Conservation (phyloP, 768 basidiomycete genomes). For the Auricularia cornea region DNA sequence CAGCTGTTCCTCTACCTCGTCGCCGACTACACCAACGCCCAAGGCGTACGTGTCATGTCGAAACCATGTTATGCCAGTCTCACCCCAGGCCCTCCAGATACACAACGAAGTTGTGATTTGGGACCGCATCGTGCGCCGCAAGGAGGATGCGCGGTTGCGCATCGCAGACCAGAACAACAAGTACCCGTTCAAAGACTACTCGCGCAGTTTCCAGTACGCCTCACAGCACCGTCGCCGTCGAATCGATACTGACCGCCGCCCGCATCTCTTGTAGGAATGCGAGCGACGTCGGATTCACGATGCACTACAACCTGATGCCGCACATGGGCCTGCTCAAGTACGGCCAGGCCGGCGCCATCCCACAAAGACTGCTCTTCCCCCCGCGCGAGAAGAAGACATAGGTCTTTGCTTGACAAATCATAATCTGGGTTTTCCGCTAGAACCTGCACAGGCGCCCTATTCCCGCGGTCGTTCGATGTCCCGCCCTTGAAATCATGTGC, state of each 20-base stretch:
- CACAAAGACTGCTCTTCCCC: slow-evolving; percentile 16
- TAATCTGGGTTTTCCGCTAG: not conserved
- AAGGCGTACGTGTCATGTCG: slow-evolving; percentile 48
- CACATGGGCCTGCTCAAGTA: slow-evolving; percentile 73
- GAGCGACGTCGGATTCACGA: slow-evolving; percentile 54
- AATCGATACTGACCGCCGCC: not conserved
- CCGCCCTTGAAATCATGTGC: too few species aligned
- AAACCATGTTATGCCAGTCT: not conserved
- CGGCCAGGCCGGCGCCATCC: slow-evolving; percentile 56
- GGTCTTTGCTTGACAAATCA: not conserved
- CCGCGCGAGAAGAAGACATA: not conserved
- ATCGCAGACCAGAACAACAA: slow-evolving; percentile 62
- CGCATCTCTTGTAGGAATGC: slow-evolving; percentile 51
- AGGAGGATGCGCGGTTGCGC: slow-evolving; percentile 62
- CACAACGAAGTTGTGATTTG: slow-evolving; percentile 79
- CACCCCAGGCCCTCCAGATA: slow-evolving; percentile 32
- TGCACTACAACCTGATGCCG: slow-evolving; percentile 90
- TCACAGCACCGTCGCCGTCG: slow-evolving; percentile 2
- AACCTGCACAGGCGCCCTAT: not conserved
- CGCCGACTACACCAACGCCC: slow-evolving; percentile 68
- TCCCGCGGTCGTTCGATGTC: too few species aligned
- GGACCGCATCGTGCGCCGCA: slow-evolving; percentile 84
- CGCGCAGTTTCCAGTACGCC: slow-evolving; percentile 65
- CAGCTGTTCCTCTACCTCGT: slow-evolving; percentile 82
- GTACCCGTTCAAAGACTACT: slow-evolving; percentile 73